These are phyloP conservation scores for Withania somnifera DNA, from an alignment of 305 asterid species.

Conservation along the genomic window DNA sequence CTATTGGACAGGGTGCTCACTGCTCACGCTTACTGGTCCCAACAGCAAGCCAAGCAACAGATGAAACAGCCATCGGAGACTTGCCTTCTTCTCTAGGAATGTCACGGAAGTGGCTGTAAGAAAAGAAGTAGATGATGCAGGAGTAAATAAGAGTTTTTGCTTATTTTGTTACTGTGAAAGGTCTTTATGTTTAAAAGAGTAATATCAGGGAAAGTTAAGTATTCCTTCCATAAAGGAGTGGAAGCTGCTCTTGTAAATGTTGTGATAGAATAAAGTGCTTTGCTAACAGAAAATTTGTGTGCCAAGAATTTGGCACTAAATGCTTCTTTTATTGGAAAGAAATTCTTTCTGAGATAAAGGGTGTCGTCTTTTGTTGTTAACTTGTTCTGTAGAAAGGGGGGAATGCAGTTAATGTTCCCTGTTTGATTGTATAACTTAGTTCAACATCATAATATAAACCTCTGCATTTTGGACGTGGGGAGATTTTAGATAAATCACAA, in stretches of 20 bases:
- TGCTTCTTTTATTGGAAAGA: not conserved
- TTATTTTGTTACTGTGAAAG: not conserved
- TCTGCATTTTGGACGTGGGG: not conserved
- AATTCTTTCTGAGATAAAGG: not conserved
- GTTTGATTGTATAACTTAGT: not conserved
- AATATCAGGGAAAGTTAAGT: not conserved
- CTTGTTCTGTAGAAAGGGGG: not conserved
- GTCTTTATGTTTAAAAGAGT: not conserved
- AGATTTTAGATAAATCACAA: not conserved
- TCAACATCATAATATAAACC: not conserved
- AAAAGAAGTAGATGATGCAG: not conserved
- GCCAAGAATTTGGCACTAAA: not conserved
- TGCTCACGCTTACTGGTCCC: constrained; percentile 94
- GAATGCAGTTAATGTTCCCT: not conserved
- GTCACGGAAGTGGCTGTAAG: not conserved
- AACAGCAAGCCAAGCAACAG: constrained; percentile 83
- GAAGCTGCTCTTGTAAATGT: constrained; percentile 13
- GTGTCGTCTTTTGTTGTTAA: not conserved
- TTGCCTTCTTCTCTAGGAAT: constrained; percentile 42
- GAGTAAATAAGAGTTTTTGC: not conserved
- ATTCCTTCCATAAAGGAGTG: not conserved
- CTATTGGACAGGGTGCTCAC: constrained; percentile 79
- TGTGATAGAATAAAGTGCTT: constrained; percentile 12
- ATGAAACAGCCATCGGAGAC: constrained; percentile 51
- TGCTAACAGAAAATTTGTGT: constrained; percentile 1